Percentiles rank a stretch among this genome's conserved stretches.
phyloP scores from a whole-genome alignment of 2,329 filamentous ascomycete species.

The Exserohilum turcica region DNA sequence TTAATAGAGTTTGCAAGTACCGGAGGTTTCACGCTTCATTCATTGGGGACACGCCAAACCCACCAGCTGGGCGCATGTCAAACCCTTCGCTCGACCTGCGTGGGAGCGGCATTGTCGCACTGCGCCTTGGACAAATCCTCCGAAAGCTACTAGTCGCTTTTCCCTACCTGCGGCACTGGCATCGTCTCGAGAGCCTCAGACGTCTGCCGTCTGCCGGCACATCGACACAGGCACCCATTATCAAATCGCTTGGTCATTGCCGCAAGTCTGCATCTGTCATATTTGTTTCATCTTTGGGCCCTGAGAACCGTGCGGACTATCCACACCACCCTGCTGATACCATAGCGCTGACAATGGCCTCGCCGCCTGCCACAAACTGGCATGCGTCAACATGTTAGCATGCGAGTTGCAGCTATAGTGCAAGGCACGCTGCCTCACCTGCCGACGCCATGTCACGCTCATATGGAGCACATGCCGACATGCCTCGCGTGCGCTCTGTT shows the following conservation, averaged over 20 bases:
- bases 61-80: constrained; percentile 14
- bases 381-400: too few species aligned
- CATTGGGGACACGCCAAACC: constrained; percentile 6
- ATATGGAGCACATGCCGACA: not conserved
- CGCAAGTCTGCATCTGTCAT: constrained; percentile 1
- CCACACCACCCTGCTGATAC: too few species aligned
- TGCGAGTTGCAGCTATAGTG: too few species aligned
- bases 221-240: not conserved
- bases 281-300: constrained; percentile 9
- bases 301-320: too few species aligned
- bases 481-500: constrained; percentile 2
- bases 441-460: not conserved
- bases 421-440: not conserved
- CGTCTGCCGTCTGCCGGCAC: constrained; percentile 2
- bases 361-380: too few species aligned
- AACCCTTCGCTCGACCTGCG: constrained; percentile 6
- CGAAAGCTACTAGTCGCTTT: constrained; percentile 4
- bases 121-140: constrained; percentile 3
- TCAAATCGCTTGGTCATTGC: constrained; percentile 1
- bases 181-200: not conserved
- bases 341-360: too few species aligned
- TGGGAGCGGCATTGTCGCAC: not conserved
- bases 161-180: constrained; percentile 2
- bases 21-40: constrained; percentile 16
- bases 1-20: constrained; percentile 1